Evolutionary conservation across 2,329 filamentous ascomycete genomes (phyloP).

Genomic region (Cladosporium sp.): DNA sequence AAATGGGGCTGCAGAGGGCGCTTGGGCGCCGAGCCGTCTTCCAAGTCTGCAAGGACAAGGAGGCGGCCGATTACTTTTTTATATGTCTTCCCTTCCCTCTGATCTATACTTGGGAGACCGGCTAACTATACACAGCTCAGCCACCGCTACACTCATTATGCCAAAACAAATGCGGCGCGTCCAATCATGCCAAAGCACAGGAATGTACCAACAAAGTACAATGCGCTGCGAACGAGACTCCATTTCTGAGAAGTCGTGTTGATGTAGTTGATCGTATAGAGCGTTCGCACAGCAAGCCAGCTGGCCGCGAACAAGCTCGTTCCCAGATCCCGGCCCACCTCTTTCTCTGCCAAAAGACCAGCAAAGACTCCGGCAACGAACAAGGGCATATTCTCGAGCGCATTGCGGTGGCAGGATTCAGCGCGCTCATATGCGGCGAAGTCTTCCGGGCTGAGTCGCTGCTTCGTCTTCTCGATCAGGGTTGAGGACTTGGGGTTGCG

Average conservation of each 20-base stretch:
- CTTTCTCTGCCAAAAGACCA: conserved; percentile 37
- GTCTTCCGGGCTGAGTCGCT: conserved; percentile 32
- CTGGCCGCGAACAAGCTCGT: conserved; percentile 32
- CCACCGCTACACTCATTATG: conserved; percentile 2
- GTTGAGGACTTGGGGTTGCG: conserved; percentile 38
- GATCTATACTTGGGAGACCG: not conserved
- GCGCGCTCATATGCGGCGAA: conserved; percentile 43
- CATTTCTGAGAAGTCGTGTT: conserved; percentile 24
- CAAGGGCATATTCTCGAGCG: conserved; percentile 44
- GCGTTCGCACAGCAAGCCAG: conserved; percentile 34
- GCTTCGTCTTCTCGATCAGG: conserved; percentile 33
- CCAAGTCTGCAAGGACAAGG: conserved; percentile 20
- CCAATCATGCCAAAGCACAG: conserved; percentile 30
- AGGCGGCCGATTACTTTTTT: conserved; percentile 31
- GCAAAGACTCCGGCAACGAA: conserved; percentile 42
- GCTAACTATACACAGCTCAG: conserved; percentile 23
- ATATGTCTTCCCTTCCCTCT: conserved; percentile 34
- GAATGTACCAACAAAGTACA: conserved; percentile 28
- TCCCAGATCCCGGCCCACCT: conserved; percentile 23
- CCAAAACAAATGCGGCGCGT: conserved; percentile 28
- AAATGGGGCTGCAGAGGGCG: conserved; percentile 13
- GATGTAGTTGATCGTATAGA: conserved; percentile 38
- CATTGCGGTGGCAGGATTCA: conserved; percentile 43
- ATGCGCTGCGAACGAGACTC: conserved; percentile 24
- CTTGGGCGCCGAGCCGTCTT: conserved; percentile 18